A percentile compares a stretch with the other conserved stretches of the same genome.
Conservation (phyloP, 2,329 filamentous ascomycete species). For the Phyllosticta capitalensis region DNA sequence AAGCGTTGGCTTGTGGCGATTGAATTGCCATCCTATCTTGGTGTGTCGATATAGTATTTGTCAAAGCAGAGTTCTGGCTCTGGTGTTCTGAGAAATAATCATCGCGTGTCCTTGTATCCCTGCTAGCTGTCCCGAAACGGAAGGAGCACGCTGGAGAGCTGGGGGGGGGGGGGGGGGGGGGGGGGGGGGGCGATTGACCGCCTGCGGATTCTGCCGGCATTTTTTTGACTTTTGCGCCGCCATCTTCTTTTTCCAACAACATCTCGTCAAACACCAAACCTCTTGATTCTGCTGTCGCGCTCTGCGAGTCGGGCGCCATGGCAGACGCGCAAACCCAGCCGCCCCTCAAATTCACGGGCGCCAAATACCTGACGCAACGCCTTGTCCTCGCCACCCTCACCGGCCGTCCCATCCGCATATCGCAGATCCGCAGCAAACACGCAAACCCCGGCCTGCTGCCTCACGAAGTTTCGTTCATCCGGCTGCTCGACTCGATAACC, state of each 20-base stretch:
- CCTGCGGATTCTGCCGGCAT: background rate
- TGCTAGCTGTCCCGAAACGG: background rate
- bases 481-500: slow-evolving; percentile 86
- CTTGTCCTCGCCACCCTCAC: slow-evolving; percentile 86
- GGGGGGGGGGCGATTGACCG: too few species aligned
- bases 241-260: background rate
- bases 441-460: slow-evolving; percentile 82
- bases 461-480: slow-evolving; percentile 91
- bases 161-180: too few species aligned
- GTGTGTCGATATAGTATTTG: background rate
- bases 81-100: background rate
- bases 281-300: background rate
- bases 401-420: slow-evolving; percentile 80
- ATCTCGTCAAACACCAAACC: background rate
- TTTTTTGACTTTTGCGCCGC: slow-evolving; percentile 2
- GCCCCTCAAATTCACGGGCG: slow-evolving; percentile 67
- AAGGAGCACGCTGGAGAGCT: background rate
- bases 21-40: background rate
- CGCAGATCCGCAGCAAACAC: slow-evolving; percentile 78
- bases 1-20: background rate
- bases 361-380: slow-evolving; percentile 72
- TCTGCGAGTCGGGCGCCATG: slow-evolving; percentile 1
- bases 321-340: slow-evolving; percentile 23
- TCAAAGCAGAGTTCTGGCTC: background rate
- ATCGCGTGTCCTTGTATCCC: background rate